phyloP scores from a whole-genome alignment of 257 asterid genomes.

The Solanum appendiculatum region DNA sequence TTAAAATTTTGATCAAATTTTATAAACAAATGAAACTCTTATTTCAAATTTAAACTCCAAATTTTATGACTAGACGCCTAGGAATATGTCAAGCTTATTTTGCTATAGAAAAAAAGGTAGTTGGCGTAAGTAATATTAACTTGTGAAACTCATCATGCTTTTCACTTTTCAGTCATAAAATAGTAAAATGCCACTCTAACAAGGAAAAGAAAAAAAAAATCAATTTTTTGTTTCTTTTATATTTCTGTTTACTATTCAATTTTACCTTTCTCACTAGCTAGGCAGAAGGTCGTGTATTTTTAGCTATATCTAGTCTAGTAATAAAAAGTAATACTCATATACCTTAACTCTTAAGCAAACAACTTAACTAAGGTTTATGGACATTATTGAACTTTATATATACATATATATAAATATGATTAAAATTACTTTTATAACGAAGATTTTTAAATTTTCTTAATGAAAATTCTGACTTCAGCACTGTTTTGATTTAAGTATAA shows the following conservation, averaged over 20 bases:
- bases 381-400: background rate
- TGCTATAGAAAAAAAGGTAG: background rate
- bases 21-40: too few relatives aligned
- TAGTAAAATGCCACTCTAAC: background rate
- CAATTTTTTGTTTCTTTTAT: background rate
- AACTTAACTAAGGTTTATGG: background rate
- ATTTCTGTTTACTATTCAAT: background rate
- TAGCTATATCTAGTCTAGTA: background rate
- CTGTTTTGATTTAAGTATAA: background rate
- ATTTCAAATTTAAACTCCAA: too few relatives aligned
- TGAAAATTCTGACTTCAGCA: background rate
- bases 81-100: background rate
- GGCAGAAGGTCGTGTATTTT: background rate
- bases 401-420: too few relatives aligned
- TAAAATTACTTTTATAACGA: too few relatives aligned
- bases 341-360: background rate
- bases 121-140: background rate
- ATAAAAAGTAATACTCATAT: background rate
- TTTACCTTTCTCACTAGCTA: background rate
- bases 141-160: background rate
- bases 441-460: too few relatives aligned
- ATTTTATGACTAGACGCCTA: background rate
- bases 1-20: background rate
- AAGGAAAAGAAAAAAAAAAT: background rate
- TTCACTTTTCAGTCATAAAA: background rate